phyloP scores from a whole-genome alignment of 306 rosid genomes.

The Vigna radiata region DNA sequence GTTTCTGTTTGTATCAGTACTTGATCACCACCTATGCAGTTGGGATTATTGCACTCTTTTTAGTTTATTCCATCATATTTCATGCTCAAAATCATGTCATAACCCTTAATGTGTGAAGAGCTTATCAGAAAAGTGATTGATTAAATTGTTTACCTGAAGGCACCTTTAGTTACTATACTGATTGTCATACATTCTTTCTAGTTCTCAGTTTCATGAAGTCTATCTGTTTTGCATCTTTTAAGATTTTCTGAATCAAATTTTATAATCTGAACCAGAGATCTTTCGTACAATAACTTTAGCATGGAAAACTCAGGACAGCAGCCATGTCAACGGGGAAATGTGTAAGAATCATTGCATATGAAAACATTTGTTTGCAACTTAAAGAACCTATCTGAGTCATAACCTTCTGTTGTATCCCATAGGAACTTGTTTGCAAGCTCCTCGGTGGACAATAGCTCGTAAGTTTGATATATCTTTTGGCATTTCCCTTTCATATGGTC shows the following conservation, averaged over 20 bases:
- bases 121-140: no score
- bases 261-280: constrained; percentile 60
- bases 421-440: constrained; percentile 57
- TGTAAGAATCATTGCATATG: constrained; percentile 57
- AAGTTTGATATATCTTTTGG: constrained; percentile 19
- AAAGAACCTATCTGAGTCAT: constrained; percentile 11
- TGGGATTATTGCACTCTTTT: no score
- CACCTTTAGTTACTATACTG: no score
- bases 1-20: no score
- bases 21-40: background rate
- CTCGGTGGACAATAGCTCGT: constrained; percentile 38
- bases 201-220: background rate
- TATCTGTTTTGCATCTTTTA: no score
- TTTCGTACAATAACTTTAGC: constrained; percentile 72
- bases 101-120: no score
- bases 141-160: no score
- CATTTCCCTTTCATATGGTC: no score
- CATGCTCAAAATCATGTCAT: no score
- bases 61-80: no score
- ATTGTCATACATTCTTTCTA: constrained; percentile 21
- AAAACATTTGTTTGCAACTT: background rate
- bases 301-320: constrained; percentile 8
- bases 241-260: constrained; percentile 33
- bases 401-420: background rate
- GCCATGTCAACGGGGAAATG: constrained; percentile 45